Base-by-base conservation (phyloP, 805 yeast genomes). In the Barnettozyma wickerhamii region DNA sequence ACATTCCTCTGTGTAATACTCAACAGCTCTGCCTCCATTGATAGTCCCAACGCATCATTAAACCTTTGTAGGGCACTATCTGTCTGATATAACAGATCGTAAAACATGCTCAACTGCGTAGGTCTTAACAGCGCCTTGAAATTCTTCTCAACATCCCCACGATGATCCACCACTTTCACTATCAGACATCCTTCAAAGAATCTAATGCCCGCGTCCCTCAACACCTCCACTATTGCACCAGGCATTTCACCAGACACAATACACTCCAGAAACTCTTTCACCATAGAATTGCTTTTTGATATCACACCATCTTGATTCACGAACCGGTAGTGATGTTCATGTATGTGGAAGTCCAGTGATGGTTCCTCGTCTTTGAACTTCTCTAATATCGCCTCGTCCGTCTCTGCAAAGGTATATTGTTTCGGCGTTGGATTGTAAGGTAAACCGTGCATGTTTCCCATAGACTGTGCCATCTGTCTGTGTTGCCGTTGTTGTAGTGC, bases 121-220 rank as follows among this genome's bases (percentile, higher is more conserved):
- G 96, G 95, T 42, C 81, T 72, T 38, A 91, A 66, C 19, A 93
- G 64, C 0, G 95, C 80, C 44, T 91, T 71, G 61, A 83, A 89
- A 6, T 84, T 78, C 48, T 82, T 77, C 27, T 27, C 33, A 24
- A 19, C 27, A 24, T 30, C 36, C 15, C 13, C 71, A 19, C 97
- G 68, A 59, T 90, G 96, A 61, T 91, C 99, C 49, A 75, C 77
- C n/a, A 91, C 82, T 56, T 87, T 87, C 36, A 91, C 62, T 13
- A 91, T 85, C 30, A 91, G 67, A 59, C 95, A 86, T 0, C 97
- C 97, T 57, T 93, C 97, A 59, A 87, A 91, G 40, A 88, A 75
- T 45, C 78, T 77, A 26, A 90, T 77, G 15, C 90, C 84, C 28
- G 91, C 86, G 59, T 91, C 98, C 54, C 84, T 79, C 33, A 93